Evolutionary conservation across 805 yeast genomes (phyloP).

Genomic region (Candida tibetensis): DNA sequence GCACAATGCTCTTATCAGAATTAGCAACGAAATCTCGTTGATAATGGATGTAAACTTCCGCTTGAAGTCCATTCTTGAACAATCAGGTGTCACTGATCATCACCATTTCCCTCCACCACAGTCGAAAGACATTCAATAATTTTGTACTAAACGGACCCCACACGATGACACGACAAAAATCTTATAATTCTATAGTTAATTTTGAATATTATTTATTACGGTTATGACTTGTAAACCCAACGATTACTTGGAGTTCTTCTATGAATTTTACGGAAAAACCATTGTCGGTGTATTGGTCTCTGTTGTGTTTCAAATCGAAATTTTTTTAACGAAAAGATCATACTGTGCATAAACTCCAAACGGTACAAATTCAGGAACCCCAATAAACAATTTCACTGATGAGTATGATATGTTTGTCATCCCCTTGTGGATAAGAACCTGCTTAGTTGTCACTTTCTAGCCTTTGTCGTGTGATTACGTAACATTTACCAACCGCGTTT

Average conservation of each 20-base stretch:
- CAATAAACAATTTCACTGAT: no score
- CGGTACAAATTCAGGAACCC: no score
- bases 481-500: background rate
- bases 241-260: no score
- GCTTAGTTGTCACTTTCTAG: no score
- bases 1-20: constrained; percentile 41
- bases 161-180: background rate
- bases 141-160: background rate
- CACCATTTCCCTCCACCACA: constrained; percentile 4
- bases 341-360: no score
- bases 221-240: background rate
- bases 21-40: constrained; percentile 36
- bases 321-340: no score
- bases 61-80: constrained; percentile 25
- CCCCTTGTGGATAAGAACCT: no score
- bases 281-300: no score
- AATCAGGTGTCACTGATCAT: constrained; percentile 5
- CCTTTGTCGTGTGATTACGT: background rate
- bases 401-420: no score
- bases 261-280: no score
- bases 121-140: constrained; percentile 3
- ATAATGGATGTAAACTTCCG: constrained; percentile 33
- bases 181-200: background rate
- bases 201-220: background rate
- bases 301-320: no score